Evolutionary conservation across 2,329 filamentous ascomycete species (phyloP).

Genomic region (Alternaria novae-zelandiae): DNA sequence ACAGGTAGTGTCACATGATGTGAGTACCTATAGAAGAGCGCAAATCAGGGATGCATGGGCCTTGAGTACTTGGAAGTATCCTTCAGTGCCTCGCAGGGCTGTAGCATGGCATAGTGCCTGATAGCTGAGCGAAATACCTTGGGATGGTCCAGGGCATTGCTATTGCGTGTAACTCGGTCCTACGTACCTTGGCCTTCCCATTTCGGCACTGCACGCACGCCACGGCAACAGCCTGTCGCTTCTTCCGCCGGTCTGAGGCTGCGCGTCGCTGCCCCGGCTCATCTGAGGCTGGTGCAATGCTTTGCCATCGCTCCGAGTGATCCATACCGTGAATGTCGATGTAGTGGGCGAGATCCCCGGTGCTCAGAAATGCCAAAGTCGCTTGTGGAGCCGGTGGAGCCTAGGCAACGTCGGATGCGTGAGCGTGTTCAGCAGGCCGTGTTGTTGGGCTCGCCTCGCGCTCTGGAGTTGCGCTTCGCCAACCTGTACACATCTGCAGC

Average conservation of each 20-base stretch:
- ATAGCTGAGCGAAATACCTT: neutral
- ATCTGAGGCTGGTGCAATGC: slow-evolving; percentile 32
- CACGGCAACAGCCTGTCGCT: slow-evolving; percentile 29
- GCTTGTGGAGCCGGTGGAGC: slow-evolving; percentile 10
- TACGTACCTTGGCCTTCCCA: slow-evolving; percentile 34
- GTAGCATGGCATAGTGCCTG: neutral
- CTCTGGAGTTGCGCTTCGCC: neutral
- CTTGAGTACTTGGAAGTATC: neutral
- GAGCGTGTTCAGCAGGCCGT: slow-evolving; percentile 4
- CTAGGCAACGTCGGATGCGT: slow-evolving; percentile 5
- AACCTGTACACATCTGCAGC: neutral
- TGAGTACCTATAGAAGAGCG: slow-evolving; percentile 12
- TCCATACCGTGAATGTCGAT: slow-evolving; percentile 19
- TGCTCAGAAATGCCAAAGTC: neutral
- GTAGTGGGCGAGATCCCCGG: neutral
- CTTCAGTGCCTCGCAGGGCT: neutral
- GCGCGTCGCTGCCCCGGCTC: slow-evolving; percentile 27
- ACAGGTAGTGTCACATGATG: slow-evolving; percentile 11
- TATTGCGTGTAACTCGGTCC: slow-evolving; percentile 1
- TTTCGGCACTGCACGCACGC: slow-evolving; percentile 32
- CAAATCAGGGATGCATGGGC: neutral
- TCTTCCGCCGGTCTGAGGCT: slow-evolving; percentile 23
- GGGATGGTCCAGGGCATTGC: neutral
- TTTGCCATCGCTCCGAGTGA: slow-evolving; percentile 29
- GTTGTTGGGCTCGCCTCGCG: neutral